These are phyloP conservation scores for Ceratocystis harringtonii DNA, from an alignment of 2,329 filamentous ascomycete genomes.

Conservation along the genomic window DNA sequence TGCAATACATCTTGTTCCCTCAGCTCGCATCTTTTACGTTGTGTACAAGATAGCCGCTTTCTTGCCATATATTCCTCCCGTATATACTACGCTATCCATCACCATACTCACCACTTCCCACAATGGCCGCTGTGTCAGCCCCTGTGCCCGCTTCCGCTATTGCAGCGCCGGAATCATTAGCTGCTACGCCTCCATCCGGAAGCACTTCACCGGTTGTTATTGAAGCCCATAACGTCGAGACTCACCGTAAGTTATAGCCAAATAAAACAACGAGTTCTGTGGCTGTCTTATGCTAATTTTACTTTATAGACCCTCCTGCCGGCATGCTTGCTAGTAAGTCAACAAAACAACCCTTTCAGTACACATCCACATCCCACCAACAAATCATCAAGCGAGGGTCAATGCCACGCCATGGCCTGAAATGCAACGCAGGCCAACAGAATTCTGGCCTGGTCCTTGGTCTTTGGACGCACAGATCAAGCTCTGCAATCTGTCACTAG, in stretches of 20 bases:
- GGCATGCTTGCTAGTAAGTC: slow-evolving; percentile 54
- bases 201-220: slow-evolving; percentile 41
- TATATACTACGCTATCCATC: neutral
- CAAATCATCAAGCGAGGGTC: neutral
- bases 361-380: neutral
- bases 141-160: neutral
- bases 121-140: slow-evolving; percentile 11
- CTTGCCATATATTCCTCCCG: neutral
- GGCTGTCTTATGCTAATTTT: neutral
- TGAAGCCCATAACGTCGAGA: slow-evolving; percentile 65
- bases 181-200: neutral
- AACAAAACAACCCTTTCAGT: neutral
- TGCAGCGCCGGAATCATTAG: neutral
- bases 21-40: neutral
- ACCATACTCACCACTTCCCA: neutral
- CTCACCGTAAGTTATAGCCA: slow-evolving; percentile 40
- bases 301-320: slow-evolving; percentile 40
- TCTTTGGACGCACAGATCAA: neutral
- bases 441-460: neutral
- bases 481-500: neutral
- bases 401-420: neutral
- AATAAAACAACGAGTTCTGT: neutral
- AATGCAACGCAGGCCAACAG: neutral
- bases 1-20: neutral
- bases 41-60: neutral